Conservation (phyloP, 2,329 filamentous ascomycete species). For the Alternaria incomplexa region DNA sequence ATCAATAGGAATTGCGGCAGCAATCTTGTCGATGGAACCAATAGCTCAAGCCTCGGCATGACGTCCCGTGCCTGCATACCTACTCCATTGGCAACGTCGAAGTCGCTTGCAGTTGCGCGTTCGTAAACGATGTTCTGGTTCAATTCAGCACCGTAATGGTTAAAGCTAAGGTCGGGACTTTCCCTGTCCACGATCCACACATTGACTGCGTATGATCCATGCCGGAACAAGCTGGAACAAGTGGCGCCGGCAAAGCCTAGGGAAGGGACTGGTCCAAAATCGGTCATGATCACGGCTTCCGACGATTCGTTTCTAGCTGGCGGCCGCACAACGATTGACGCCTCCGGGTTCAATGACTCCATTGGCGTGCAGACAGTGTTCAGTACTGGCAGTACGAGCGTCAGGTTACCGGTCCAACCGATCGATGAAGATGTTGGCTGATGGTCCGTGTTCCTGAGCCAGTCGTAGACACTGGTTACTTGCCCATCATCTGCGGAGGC, state of each 20-base stretch:
- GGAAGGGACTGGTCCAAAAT: neutral
- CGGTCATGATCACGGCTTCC: neutral
- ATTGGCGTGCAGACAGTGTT: constrained; percentile 1
- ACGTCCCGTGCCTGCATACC: neutral
- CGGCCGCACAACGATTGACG: neutral
- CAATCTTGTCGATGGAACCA: neutral
- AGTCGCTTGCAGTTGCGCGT: neutral
- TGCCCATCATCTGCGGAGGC: neutral
- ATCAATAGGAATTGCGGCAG: constrained; percentile 1
- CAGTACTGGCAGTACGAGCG: neutral
- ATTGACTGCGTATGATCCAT: constrained; percentile 1
- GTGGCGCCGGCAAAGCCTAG: neutral
- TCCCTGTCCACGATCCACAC: constrained; percentile 4
- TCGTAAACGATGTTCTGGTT: neutral
- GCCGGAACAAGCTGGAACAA: constrained; percentile 1
- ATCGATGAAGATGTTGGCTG: neutral
- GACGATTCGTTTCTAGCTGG: neutral
- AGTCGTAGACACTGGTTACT: neutral
- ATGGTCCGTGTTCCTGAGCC: neutral
- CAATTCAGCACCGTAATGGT: neutral
- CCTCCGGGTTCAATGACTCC: neutral
- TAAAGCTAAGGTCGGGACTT: neutral
- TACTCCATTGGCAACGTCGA: neutral
- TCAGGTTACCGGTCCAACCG: constrained; percentile 4
- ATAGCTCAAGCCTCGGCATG: neutral